Percentiles rank a stretch among this genome's conserved stretches.
phyloP scores from a whole-genome alignment of 495 filamentous ascomycete genomes.

The Diplogelasinospora grovesii region DNA sequence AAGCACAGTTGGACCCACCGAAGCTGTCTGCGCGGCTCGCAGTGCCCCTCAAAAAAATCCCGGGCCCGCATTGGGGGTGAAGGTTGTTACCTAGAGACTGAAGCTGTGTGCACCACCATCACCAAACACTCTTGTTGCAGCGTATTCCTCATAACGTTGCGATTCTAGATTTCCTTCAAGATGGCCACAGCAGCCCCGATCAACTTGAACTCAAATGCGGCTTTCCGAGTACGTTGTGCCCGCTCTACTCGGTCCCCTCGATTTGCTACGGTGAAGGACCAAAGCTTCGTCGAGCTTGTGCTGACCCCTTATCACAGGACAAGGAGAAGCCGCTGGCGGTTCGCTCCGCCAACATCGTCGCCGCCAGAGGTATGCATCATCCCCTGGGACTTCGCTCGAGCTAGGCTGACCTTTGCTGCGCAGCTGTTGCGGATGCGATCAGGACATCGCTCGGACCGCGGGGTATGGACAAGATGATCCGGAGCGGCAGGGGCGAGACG shows the following conservation, averaged over 20 bases:
- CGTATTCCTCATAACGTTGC: no score
- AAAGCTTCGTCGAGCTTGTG: constrained; percentile 3
- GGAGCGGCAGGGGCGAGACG: constrained; percentile 91
- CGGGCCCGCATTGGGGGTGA: constrained; percentile 21
- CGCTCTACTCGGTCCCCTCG: not conserved
- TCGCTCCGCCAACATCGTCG: constrained; percentile 89
- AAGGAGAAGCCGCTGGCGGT: constrained; percentile 99
- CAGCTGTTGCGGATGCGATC: constrained; percentile 94
- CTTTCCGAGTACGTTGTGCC: constrained; percentile 63
- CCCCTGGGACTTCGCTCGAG: not conserved
- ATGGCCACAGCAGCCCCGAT: constrained; percentile 62
- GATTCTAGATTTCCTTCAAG: no score
- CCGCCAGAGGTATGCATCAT: constrained; percentile 71
- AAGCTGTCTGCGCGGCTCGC: constrained; percentile 20
- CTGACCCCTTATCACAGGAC: constrained; percentile 59
- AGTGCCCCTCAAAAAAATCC: constrained; percentile 26
- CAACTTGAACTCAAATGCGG: constrained; percentile 58
- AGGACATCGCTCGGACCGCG: constrained; percentile 60
- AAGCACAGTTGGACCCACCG: constrained; percentile 8
- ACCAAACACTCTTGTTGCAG: constrained; percentile 1
- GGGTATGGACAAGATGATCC: constrained; percentile 98
- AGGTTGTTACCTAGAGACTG: constrained; percentile 13
- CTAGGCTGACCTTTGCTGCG: not conserved
- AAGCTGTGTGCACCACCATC: no score
- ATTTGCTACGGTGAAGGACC: not conserved